Conservation (phyloP, 2,329 filamentous ascomycete genomes). For the Sclerotinia minor region DNA sequence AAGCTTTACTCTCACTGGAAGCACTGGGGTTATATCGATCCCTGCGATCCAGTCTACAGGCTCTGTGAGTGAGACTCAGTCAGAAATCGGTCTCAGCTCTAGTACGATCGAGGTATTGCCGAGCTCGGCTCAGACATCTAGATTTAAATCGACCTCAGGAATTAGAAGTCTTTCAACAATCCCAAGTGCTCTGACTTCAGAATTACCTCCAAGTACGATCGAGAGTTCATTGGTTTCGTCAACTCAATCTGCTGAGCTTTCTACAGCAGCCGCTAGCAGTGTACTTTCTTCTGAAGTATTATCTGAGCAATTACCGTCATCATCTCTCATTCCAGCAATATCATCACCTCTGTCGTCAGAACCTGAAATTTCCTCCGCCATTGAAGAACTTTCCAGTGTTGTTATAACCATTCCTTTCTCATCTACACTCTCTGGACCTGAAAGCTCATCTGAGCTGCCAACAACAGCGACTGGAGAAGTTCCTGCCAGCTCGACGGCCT, state of each 20-base stretch:
- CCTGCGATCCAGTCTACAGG: neutral
- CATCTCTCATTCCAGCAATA: neutral
- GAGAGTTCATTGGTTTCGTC: neutral
- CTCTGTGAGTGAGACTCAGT: neutral
- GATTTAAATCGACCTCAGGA: neutral
- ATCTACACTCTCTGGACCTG: neutral
- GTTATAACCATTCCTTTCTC: neutral
- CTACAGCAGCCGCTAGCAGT: neutral
- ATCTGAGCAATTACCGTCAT: neutral
- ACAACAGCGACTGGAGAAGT: neutral
- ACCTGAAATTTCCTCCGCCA: neutral
- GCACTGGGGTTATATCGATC: neutral
- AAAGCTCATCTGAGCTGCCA: neutral
- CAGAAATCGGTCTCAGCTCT: neutral
- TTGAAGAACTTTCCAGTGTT: neutral
- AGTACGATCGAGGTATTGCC: neutral
- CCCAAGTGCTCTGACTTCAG: neutral
- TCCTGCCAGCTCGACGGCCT: neutral
- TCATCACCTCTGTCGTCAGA: neutral
- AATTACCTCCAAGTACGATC: neutral
- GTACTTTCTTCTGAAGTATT: neutral
- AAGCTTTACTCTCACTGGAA: constrained; percentile 2
- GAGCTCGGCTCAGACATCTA: neutral
- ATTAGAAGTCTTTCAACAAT: neutral
- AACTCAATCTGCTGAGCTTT: neutral